phyloP scores from a whole-genome alignment of 495 filamentous ascomycete genomes.

The Aspergillus bertholletiae region DNA sequence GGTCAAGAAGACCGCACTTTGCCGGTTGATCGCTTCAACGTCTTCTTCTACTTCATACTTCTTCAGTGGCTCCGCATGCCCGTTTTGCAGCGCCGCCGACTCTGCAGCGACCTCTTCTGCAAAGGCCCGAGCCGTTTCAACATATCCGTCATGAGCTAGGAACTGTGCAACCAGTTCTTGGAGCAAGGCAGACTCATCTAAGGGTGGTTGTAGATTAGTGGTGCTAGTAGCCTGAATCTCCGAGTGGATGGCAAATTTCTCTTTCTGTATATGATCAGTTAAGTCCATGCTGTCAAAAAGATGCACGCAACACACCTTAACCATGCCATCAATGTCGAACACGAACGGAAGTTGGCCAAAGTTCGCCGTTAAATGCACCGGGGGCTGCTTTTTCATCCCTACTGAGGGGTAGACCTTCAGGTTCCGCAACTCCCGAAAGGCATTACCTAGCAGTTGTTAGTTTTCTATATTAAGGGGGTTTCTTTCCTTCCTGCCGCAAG shows the following conservation, averaged over 20 bases:
- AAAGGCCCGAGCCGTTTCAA: conserved; percentile 91
- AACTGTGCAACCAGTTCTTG: conserved; percentile 85
- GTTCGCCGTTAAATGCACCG: conserved; percentile 81
- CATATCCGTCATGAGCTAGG: conserved; percentile 90
- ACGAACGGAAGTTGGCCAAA: conserved; percentile 89
- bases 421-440: conserved; percentile 73
- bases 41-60: conserved; percentile 80
- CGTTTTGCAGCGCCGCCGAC: conserved; percentile 57
- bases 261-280: conserved; percentile 45
- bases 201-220: conserved; percentile 57
- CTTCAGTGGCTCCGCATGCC: conserved; percentile 48
- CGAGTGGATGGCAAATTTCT: conserved; percentile 54
- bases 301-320: conserved; percentile 54
- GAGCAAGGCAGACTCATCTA: conserved; percentile 73
- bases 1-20: conserved; percentile 55
- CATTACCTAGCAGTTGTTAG: conserved; percentile 52
- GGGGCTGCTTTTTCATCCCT: conserved; percentile 82
- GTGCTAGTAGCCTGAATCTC: conserved; percentile 52
- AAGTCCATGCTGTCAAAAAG: not conserved
- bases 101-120: conserved; percentile 77
- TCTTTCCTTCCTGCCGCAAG: too few relatives aligned
- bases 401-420: conserved; percentile 78
- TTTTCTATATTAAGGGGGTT: too few relatives aligned
- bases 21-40: conserved; percentile 79
- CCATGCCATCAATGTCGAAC: conserved; percentile 88